These are phyloP conservation scores for Aspergillus sp. DNA, from an alignment of 2,329 filamentous ascomycete genomes.

Conservation along the genomic window DNA sequence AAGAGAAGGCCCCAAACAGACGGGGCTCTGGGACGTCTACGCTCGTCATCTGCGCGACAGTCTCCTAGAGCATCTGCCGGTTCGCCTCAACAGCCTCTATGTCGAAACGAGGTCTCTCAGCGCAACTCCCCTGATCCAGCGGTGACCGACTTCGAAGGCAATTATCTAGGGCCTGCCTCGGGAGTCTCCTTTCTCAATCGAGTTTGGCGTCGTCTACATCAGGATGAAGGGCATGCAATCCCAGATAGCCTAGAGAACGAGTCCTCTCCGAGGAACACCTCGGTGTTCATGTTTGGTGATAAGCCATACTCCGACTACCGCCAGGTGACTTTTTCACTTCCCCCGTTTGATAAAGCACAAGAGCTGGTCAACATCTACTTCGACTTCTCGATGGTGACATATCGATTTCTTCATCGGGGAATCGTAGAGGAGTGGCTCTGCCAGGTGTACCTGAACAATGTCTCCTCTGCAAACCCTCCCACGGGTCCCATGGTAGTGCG, in stretches of 20 bases:
- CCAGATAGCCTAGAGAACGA: constrained; percentile 34
- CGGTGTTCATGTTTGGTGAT: constrained; percentile 54
- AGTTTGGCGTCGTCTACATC: constrained; percentile 66
- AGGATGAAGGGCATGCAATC: constrained; percentile 50
- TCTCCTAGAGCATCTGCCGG: constrained; percentile 4
- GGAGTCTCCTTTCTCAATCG: constrained; percentile 62
- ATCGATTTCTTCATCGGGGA: constrained; percentile 59
- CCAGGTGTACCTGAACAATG: constrained; percentile 43
- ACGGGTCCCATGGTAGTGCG: constrained; percentile 48
- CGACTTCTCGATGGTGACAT: constrained; percentile 62
- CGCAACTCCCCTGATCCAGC: constrained; percentile 50
- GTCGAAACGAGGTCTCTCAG: constrained; percentile 22
- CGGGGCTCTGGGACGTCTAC: constrained; percentile 7
- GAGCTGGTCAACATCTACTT: constrained; percentile 59
- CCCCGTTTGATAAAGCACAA: constrained; percentile 41
- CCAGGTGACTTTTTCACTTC: constrained; percentile 41
- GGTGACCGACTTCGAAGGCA: constrained; percentile 55
- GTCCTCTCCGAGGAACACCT: constrained; percentile 43
- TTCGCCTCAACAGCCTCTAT: constrained; percentile 5
- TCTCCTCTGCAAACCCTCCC: constrained; percentile 40
- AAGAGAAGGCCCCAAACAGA: background rate
- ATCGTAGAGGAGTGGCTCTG: constrained; percentile 54
- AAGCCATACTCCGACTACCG: constrained; percentile 48
- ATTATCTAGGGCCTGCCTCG: constrained; percentile 59
- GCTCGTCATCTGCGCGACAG: constrained; percentile 7